Evolutionary conservation across 768 basidiomycete genomes (phyloP).

Genomic region (Nidularia sp.): DNA sequence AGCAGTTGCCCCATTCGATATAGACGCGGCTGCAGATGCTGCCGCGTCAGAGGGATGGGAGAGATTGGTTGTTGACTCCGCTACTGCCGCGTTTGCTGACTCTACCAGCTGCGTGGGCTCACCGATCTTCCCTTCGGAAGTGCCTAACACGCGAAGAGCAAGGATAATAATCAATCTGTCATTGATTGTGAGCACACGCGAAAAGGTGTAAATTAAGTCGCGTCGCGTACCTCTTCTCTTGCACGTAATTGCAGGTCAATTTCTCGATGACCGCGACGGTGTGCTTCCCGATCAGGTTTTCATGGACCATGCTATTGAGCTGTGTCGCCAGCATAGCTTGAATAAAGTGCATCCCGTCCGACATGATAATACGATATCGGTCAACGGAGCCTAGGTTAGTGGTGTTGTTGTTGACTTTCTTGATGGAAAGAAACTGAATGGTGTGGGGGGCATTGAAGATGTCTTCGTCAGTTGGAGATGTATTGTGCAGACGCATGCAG

Average conservation of each 20-base stretch:
- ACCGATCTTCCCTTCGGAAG: constrained; percentile 70
- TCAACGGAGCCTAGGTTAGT: constrained; percentile 33
- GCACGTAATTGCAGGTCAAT: constrained; percentile 79
- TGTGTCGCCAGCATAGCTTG: constrained; percentile 97
- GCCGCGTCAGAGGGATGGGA: constrained; percentile 14
- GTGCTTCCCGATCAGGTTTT: constrained; percentile 59
- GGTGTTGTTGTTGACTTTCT: constrained; percentile 53
- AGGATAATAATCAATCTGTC: constrained; percentile 80
- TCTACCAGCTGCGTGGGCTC: constrained; percentile 34
- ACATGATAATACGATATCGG: constrained; percentile 79
- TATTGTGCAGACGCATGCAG: constrained; percentile 42
- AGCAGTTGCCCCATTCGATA: constrained; percentile 10
- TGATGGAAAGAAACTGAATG: constrained; percentile 81
- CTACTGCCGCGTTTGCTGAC: constrained; percentile 12
- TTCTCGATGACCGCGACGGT: constrained; percentile 67
- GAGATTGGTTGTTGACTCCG: constrained; percentile 19
- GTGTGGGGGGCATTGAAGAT: constrained; percentile 44
- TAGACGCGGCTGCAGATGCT: constrained; percentile 7
- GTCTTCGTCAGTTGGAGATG: constrained; percentile 36
- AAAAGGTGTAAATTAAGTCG: constrained; percentile 1
- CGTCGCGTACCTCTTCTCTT: constrained; percentile 70
- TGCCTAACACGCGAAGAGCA: constrained; percentile 51
- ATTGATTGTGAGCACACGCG: background rate
- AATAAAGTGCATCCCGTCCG: constrained; percentile 81
- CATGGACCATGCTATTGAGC: constrained; percentile 70